Conservation (phyloP, 2,329 filamentous ascomycete genomes). For the Fusarium sp. region DNA sequence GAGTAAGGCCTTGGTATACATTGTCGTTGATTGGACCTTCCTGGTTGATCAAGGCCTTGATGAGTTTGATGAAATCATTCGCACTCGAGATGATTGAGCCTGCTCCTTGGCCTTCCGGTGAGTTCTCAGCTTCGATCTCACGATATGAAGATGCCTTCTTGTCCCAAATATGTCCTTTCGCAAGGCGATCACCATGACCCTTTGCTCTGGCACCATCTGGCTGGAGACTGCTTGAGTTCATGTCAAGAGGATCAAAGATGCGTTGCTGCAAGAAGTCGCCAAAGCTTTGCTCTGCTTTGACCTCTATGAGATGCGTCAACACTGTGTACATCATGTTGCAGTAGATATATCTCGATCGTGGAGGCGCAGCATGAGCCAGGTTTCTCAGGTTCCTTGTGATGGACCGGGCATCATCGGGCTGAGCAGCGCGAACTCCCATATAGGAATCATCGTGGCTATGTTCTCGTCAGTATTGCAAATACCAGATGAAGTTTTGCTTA, state of each 20-base stretch:
- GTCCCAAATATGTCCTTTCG: slow-evolving; percentile 24
- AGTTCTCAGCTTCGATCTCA: slow-evolving; percentile 12
- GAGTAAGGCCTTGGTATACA: slow-evolving; percentile 40
- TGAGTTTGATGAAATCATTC: slow-evolving; percentile 47
- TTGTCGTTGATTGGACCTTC: slow-evolving; percentile 40
- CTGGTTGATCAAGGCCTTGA: slow-evolving; percentile 44
- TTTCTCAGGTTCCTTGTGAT: slow-evolving; percentile 17
- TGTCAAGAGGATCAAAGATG: not conserved
- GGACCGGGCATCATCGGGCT: not conserved
- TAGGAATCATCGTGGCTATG: slow-evolving; percentile 12
- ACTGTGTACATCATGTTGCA: slow-evolving; percentile 30
- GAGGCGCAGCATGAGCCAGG: not conserved
- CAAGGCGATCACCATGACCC: not conserved
- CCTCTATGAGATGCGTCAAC: slow-evolving; percentile 1
- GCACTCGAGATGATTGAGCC: slow-evolving; percentile 46
- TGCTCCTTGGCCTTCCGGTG: slow-evolving; percentile 47
- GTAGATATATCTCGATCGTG: slow-evolving; percentile 4
- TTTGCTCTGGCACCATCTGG: not conserved
- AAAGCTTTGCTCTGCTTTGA: not conserved
- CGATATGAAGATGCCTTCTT: not conserved
- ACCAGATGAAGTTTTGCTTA: rapidly evolving
- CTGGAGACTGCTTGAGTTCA: slow-evolving; percentile 11
- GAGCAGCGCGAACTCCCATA: not conserved
- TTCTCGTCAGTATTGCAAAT: rapidly evolving
- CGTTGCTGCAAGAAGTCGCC: not conserved